Evolutionary conservation across 2,329 filamentous ascomycete species (phyloP), one percentile per base, ranked within the genome.

Genomic region (Fusarium praegraminearum): DNA sequence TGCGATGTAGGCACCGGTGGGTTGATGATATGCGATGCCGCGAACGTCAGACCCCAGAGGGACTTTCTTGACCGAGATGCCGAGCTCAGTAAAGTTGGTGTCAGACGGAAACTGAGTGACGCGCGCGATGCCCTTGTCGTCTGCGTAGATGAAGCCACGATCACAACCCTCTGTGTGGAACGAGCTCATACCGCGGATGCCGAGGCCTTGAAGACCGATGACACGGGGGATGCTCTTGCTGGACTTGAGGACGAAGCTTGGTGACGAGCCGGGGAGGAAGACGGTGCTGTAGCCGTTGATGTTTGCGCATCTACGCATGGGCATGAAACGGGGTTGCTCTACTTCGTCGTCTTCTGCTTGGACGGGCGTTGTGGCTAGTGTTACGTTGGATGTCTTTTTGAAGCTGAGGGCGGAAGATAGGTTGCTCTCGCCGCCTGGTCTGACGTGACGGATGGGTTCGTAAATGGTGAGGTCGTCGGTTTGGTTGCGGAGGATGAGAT

Each of bases 381-480:
- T 84, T 18, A 89, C 83, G 71, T 95, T 94, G 2, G 88, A 80
- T 1, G 92, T 80, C 78, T 97, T 97, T 57, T 91, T 84, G 79
- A 97, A 97, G 57, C 89, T 87, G 13, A 98, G 82, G 10, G 85
- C 86, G 26, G 83, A 80, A 2, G 86, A 82, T 70, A 90, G 85
- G 4, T 63, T 67, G 3, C 71, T 32, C 8, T 83, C 79, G 30
- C 80, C 71, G 59, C 74, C 77, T 58, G 78, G 78, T 30, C 75
- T 76, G 40, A 76, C 80, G 65, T 82, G 82, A 43, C 87, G 85
- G 72, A 93, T 91, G 2, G 95, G 94, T 76, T 96, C 90, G 77
- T 98, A 99, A 46, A 98, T 86, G 13, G 91, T 91, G 35, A 98
- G 82, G 76, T 98, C 94, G 69, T 97, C 91, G 62, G 89, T 90